A percentile compares a stretch with the other conserved stretches of the same genome.
Conservation (phyloP, 179 eudicot genomes). For the Beta corolliflora region DNA sequence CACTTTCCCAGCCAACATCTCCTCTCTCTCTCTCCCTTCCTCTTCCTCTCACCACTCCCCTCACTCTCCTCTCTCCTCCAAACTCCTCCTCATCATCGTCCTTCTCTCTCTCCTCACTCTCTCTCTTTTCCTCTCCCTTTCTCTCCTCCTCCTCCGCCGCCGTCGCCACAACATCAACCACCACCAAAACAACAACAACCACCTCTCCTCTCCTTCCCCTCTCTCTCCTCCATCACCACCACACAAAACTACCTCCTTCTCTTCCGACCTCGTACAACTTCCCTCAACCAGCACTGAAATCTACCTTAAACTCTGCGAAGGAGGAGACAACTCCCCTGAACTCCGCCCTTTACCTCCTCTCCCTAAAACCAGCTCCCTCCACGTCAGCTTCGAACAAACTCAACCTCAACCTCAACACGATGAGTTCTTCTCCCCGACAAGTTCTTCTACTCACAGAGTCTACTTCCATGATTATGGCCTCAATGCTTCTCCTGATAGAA, state of each 20-base stretch:
- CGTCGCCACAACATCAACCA: slow-evolving; percentile 17
- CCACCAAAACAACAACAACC: background rate
- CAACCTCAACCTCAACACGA: slow-evolving; percentile 11
- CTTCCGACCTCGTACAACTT: slow-evolving; percentile 11
- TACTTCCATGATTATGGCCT: background rate
- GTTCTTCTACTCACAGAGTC: slow-evolving; percentile 3
- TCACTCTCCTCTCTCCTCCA: slow-evolving; percentile 27
- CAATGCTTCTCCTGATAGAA: slow-evolving; percentile 12
- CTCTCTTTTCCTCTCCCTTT: slow-evolving; percentile 27
- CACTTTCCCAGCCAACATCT: slow-evolving; percentile 49
- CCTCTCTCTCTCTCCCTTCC: slow-evolving; percentile 40
- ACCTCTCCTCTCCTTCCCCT: slow-evolving; percentile 27
- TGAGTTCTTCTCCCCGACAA: slow-evolving; percentile 40
- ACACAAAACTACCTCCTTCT: slow-evolving; percentile 36
- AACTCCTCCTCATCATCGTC: slow-evolving; percentile 19
- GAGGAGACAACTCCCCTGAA: slow-evolving; percentile 34
- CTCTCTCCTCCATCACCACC: slow-evolving; percentile 1
- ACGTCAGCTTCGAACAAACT: background rate
- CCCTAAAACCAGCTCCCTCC: slow-evolving; percentile 23
- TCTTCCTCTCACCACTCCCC: slow-evolving; percentile 9
- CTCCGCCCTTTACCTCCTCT: slow-evolving; percentile 48
- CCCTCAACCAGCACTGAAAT: slow-evolving; percentile 16
- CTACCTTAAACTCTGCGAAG: slow-evolving; percentile 33
- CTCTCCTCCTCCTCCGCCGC: slow-evolving; percentile 10
- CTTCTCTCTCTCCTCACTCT: slow-evolving; percentile 28